Evolutionary conservation across 768 basidiomycete genomes (phyloP), one percentile per base, ranked within the genome.

Genomic region (Fibroporia radiculosa): DNA sequence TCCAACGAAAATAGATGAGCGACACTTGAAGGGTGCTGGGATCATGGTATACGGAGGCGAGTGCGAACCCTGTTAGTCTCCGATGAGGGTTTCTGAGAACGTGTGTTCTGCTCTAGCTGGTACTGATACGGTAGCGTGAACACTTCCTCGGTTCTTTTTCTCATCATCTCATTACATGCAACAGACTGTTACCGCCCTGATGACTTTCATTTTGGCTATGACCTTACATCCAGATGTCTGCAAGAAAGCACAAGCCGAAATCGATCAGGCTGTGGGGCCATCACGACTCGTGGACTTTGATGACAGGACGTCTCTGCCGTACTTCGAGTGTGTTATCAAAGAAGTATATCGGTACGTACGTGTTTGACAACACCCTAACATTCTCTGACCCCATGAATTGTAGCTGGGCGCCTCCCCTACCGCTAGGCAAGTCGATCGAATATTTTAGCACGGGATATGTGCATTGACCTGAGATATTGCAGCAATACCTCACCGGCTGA

Each of bases 171-270:
- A n/a, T n/a, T n/a, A n/a, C n/a, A n/a, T n/a, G n/a, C n/a, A n/a
- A n/a, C 23, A 46, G 45, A 46, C 38, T n/a, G 4, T 46, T 10
- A 14, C 24, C 23, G 29, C 34, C 0, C 14, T 57, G n/a, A 12
- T 47, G n/a, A 48, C 45, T 2, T 54, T 64, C 14, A 27, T 63
- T 27, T 40, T 65, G 18, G 51, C 56, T 1, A 57, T 65, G 48
- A 25, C 52, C 2, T 48, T 57, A 16, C 39, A 56, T 34, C 62
- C 63, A 8, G 55, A 61, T 1, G 55, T 55, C 6, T 56, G 61
- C 27, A 39, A 36, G 13, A 47, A 54, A 18, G 59, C 57, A 3
- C 60, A 58, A 24, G 53, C 44, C 1, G 59, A 65, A 19, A 50
- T 65, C 1, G 62, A 63, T 40, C 6, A 28, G 3, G 55, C 60